A percentile compares a stretch with the other conserved stretches of the same genome.
phyloP scores from a whole-genome alignment of 2,329 filamentous ascomycete genomes.

The Botrytis pseudocinerea region DNA sequence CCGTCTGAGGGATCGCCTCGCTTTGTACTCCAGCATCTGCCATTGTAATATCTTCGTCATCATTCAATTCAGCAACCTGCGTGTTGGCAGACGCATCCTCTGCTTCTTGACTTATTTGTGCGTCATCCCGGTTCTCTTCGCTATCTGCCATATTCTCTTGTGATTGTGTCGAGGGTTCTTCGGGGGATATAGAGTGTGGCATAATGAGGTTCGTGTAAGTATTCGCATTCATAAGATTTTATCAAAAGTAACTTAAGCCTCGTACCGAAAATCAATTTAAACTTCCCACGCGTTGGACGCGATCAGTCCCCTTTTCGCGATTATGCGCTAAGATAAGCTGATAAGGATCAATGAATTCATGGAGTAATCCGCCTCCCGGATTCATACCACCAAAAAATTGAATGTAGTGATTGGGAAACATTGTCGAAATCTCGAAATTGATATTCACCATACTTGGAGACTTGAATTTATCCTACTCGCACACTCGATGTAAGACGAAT shows the following conservation, averaged over 20 bases:
- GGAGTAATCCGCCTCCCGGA: background rate
- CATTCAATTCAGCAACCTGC: conserved; percentile 24
- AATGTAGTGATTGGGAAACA: background rate
- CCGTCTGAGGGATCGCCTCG: conserved; percentile 19
- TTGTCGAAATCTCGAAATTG: background rate
- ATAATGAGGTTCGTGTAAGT: conserved; percentile 38
- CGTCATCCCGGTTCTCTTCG: conserved; percentile 38
- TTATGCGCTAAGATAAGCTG: conserved; percentile 22
- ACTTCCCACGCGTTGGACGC: conserved; percentile 16
- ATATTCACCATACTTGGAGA: background rate
- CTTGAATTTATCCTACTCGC: background rate
- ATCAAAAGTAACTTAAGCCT: background rate
- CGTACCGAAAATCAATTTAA: conserved; percentile 20
- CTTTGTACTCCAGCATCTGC: conserved; percentile 29
- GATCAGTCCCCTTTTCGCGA: conserved; percentile 6
- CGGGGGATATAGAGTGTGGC: conserved; percentile 48
- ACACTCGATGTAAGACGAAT: background rate
- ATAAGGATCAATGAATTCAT: background rate
- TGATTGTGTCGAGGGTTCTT: conserved; percentile 40
- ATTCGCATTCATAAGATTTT: background rate
- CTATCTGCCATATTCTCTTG: conserved; percentile 42
- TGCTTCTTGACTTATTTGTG: conserved; percentile 20
- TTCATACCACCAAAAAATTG: background rate
- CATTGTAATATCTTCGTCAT: conserved; percentile 37
- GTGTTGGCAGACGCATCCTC: conserved; percentile 22